phyloP scores from a whole-genome alignment of 176 grass and related monocot genomes.

The Carex myosuroides region DNA sequence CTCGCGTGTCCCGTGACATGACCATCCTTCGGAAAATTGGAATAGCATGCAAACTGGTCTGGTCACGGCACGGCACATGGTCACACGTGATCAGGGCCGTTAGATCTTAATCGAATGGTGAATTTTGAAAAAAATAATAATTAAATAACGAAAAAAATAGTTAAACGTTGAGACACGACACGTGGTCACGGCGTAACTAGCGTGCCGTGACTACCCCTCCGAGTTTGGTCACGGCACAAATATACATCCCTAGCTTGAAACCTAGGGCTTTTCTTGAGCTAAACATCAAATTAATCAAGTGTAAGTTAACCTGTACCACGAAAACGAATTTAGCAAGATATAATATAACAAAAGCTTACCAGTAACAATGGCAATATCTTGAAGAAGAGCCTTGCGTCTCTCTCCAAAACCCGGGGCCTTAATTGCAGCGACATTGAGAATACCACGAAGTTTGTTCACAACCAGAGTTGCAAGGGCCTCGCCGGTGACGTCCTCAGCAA shows the following conservation, averaged over 20 bases:
- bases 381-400: conserved; percentile 81
- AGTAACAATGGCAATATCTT: conserved; percentile 90
- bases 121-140: too few species aligned
- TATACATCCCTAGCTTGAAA: not conserved
- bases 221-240: too few species aligned
- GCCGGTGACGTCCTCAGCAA: conserved; percentile 77
- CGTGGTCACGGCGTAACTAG: too few species aligned
- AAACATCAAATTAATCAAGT: not conserved
- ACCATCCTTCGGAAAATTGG: too few species aligned
- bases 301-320: not conserved
- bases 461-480: conserved; percentile 93
- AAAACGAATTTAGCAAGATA: not conserved
- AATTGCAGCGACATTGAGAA: conserved; percentile 86
- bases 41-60: too few species aligned
- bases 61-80: too few species aligned
- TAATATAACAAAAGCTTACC: conserved; percentile 32
- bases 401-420: conserved; percentile 94
- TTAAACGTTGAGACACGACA: too few species aligned
- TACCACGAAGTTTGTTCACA: conserved; percentile 84
- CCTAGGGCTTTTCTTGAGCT: not conserved
- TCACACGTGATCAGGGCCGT: too few species aligned
- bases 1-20: too few species aligned
- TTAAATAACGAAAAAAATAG: too few species aligned
- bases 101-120: too few species aligned
- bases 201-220: too few species aligned